These are phyloP conservation scores for Tricharina praecox DNA, from an alignment of 495 filamentous ascomycete species.

Conservation along the genomic window DNA sequence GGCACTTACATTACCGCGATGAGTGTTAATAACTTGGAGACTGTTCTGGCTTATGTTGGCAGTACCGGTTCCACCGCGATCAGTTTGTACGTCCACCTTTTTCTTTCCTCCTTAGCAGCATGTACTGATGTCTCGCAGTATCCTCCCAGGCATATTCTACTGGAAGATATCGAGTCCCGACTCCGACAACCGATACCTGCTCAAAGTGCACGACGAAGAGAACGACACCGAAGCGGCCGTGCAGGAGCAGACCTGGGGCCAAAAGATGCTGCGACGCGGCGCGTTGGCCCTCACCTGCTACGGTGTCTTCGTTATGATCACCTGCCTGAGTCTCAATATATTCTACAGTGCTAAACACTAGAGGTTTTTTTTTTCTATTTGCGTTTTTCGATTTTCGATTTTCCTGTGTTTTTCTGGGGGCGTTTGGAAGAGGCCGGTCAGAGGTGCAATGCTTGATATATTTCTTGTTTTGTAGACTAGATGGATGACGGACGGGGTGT, in stretches of 20 bases:
- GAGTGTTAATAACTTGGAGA: slow-evolving; percentile 73
- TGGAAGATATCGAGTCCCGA: slow-evolving; percentile 91
- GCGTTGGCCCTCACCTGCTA: slow-evolving; percentile 66
- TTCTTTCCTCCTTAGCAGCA: neutral
- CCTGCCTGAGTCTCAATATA: slow-evolving; percentile 71
- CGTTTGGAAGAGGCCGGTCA: too few relatives aligned
- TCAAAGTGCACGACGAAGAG: slow-evolving; percentile 64
- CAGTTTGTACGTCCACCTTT: slow-evolving; percentile 39
- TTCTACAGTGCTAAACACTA: slow-evolving; percentile 32
- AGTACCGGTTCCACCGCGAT: slow-evolving; percentile 87
- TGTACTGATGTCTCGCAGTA: slow-evolving; percentile 27
- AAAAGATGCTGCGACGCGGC: slow-evolving; percentile 46
- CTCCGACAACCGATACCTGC: slow-evolving; percentile 59
- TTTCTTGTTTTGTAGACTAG: too few relatives aligned
- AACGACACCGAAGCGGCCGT: slow-evolving; percentile 29
- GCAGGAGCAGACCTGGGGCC: slow-evolving; percentile 28
- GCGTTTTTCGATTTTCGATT: neutral
- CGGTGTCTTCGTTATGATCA: slow-evolving; percentile 71
- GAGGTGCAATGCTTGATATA: too few relatives aligned
- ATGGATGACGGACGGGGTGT: too few relatives aligned
- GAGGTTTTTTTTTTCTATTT: neutral
- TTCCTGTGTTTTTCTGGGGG: neutral
- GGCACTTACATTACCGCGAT: slow-evolving; percentile 75
- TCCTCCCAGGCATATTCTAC: slow-evolving; percentile 88
- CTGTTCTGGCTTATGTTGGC: slow-evolving; percentile 86